Evolutionary conservation across 2,329 filamentous ascomycete genomes (phyloP).

Genomic region (Cordyceps tenuipes): DNA sequence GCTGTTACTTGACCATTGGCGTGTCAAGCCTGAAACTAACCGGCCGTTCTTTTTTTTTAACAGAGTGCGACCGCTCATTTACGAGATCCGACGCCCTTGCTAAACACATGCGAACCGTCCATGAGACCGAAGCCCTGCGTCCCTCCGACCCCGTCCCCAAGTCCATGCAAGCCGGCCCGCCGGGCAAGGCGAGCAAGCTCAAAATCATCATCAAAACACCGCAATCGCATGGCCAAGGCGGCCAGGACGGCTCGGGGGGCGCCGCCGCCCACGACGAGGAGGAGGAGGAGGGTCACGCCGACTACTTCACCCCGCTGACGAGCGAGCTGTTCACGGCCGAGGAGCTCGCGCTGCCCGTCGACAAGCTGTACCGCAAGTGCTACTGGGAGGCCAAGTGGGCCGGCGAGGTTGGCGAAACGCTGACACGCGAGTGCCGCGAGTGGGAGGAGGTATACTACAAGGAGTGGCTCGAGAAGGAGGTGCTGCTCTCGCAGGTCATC

Average conservation of each 20-base stretch:
- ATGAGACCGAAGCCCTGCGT: slow-evolving; percentile 91
- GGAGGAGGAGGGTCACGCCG: slow-evolving; percentile 47
- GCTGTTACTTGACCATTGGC: not conserved
- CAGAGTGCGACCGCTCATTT: slow-evolving; percentile 95
- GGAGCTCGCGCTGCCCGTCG: slow-evolving; percentile 53
- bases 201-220: slow-evolving; percentile 58
- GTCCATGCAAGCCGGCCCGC: slow-evolving; percentile 45
- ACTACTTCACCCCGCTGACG: slow-evolving; percentile 48
- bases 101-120: slow-evolving; percentile 97
- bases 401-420: slow-evolving; percentile 53
- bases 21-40: not conserved
- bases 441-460: slow-evolving; percentile 59
- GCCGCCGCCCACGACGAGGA: slow-evolving; percentile 19
- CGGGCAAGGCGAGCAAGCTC: slow-evolving; percentile 42
- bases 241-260: slow-evolving; percentile 39
- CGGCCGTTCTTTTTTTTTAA: slow-evolving; percentile 13
- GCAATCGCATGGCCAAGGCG: slow-evolving; percentile 48
- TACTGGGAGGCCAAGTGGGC: slow-evolving; percentile 66
- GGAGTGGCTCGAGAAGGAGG: slow-evolving; percentile 75
- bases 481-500: slow-evolving; percentile 65
- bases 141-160: slow-evolving; percentile 68
- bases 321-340: slow-evolving; percentile 54
- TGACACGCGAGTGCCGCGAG: slow-evolving; percentile 56
- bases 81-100: slow-evolving; percentile 91
- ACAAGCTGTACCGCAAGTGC: slow-evolving; percentile 59